phyloP scores from a whole-genome alignment of 768 basidiomycete species.

The Trametes cinnabarina region DNA sequence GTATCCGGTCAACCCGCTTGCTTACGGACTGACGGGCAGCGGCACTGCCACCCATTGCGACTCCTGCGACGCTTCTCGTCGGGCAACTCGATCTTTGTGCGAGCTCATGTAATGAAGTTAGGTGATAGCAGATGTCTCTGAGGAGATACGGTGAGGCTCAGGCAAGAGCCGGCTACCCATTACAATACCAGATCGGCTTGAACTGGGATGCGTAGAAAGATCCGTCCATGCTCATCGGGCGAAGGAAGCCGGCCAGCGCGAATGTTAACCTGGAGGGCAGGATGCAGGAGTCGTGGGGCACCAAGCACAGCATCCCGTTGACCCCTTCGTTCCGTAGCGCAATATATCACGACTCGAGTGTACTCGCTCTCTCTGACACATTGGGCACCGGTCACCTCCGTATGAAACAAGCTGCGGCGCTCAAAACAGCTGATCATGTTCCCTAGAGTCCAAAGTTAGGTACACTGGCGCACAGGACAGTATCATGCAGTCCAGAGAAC shows the following conservation, averaged over 20 bases:
- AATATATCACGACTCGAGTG: no score
- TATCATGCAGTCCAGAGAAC: no score
- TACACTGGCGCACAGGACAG: no score
- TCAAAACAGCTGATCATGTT: no score
- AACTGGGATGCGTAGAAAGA: conserved; percentile 29
- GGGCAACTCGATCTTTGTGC: not conserved
- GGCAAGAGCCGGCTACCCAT: not conserved
- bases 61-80: conserved; percentile 5
- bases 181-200: conserved; percentile 11
- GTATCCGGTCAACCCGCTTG: not conserved
- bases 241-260: conserved; percentile 35
- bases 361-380: no score
- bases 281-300: conserved; percentile 36
- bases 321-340: no score
- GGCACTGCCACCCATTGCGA: conserved; percentile 2
- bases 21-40: not conserved
- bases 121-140: not conserved
- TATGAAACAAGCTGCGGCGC: no score
- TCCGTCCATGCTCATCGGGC: conserved; percentile 25
- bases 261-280: conserved; percentile 38
- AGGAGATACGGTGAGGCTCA: not conserved
- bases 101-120: not conserved
- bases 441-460: no score
- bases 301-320: conserved; percentile 34
- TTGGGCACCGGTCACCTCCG: no score